Conservation (phyloP, 2,329 filamentous ascomycete genomes). For the Trichoderma afroharzianum region DNA sequence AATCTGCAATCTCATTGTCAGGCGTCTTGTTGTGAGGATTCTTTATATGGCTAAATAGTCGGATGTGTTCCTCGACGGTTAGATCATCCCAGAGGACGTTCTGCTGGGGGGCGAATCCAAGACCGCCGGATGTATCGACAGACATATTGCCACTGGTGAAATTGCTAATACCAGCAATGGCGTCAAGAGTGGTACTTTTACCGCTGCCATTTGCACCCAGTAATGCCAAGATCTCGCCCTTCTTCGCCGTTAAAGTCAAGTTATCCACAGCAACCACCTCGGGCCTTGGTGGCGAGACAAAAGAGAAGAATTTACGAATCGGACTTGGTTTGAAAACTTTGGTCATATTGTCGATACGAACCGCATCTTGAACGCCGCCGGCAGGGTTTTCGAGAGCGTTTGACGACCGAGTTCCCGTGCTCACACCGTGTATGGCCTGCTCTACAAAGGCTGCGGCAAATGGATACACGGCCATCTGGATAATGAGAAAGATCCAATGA, state of each 20-base stretch:
- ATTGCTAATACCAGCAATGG: conserved; percentile 29
- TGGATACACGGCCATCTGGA: conserved; percentile 69
- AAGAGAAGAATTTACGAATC: conserved; percentile 50
- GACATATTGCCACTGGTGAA: conserved; percentile 59
- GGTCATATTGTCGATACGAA: conserved; percentile 66
- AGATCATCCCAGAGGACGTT: conserved; percentile 74
- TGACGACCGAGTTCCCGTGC: conserved; percentile 36
- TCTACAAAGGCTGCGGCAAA: conserved; percentile 69
- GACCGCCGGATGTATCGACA: conserved; percentile 63
- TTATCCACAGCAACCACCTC: conserved; percentile 71
- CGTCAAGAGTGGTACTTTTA: conserved; percentile 60
- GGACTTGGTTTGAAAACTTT: conserved; percentile 69
- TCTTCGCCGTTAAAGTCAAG: conserved; percentile 62
- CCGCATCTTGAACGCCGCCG: conserved; percentile 45
- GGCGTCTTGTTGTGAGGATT: conserved; percentile 44
- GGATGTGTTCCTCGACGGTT: conserved; percentile 67
- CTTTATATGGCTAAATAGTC: conserved; percentile 68
- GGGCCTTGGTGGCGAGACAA: conserved; percentile 48
- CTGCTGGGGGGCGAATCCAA: conserved; percentile 72
- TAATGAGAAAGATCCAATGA: conserved; percentile 68
- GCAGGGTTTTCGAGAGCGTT: conserved; percentile 18
- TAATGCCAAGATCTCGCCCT: conserved; percentile 75
- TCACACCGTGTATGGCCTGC: conserved; percentile 50
- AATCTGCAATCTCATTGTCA: conserved; percentile 39
- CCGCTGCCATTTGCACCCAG: conserved; percentile 65